phyloP scores from a whole-genome alignment of 2,329 filamentous ascomycete species.

The Verticillium alfalfae region DNA sequence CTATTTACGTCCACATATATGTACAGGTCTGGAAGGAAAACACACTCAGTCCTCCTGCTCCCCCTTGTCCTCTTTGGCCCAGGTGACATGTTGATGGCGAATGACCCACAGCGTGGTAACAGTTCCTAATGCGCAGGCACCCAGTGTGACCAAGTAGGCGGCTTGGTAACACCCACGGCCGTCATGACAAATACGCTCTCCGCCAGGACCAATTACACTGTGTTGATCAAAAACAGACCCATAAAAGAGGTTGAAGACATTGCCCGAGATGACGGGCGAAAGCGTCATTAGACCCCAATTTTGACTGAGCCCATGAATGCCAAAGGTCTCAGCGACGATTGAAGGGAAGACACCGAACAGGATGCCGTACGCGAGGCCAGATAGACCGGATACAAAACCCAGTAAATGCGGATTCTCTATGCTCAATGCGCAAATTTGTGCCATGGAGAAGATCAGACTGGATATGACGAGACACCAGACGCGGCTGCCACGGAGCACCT shows the following conservation, averaged over 20 bases:
- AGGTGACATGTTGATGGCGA: conserved; percentile 43
- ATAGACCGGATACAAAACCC: conserved; percentile 73
- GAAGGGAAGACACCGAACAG: conserved; percentile 93
- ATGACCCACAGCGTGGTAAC: conserved; percentile 67
- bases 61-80: conserved; percentile 27
- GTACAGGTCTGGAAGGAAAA: not conserved
- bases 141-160: conserved; percentile 76
- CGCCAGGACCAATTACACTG: conserved; percentile 61
- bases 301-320: conserved; percentile 80
- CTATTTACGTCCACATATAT: too few relatives aligned
- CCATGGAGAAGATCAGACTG: conserved; percentile 69
- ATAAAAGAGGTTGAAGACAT: conserved; percentile 90
- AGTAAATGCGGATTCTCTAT: conserved; percentile 74
- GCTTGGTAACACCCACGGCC: conserved; percentile 75
- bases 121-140: conserved; percentile 64
- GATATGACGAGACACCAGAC: conserved; percentile 87
- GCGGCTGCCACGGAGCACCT: conserved; percentile 71
- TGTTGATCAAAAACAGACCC: conserved; percentile 79
- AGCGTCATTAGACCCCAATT: conserved; percentile 97
- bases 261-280: conserved; percentile 79
- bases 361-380: conserved; percentile 85
- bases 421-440: conserved; percentile 70
- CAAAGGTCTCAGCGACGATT: conserved; percentile 84
- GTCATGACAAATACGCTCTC: conserved; percentile 68
- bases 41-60: conserved; percentile 28